Percentiles rank a stretch among this genome's conserved stretches.
Evolutionary conservation across 192 early-diverging fungal genomes (phyloP).

Genomic region (Dispira parvispora): DNA sequence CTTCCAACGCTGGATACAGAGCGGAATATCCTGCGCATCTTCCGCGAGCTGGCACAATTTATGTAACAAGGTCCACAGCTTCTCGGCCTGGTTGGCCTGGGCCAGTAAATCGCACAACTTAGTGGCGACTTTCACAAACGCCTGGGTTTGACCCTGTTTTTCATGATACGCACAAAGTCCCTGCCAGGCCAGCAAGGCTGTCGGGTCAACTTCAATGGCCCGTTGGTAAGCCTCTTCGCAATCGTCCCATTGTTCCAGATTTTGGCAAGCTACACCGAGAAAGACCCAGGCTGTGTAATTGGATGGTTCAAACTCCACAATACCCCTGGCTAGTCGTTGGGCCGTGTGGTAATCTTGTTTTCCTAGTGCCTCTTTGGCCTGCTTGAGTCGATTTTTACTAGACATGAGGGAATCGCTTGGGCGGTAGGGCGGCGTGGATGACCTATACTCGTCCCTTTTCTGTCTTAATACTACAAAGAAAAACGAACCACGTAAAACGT

Average conservation of each 20-base stretch:
- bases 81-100: too few species aligned
- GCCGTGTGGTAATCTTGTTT: not conserved
- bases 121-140: too few species aligned
- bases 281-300: conserved; percentile 22
- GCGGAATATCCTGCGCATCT: too few species aligned
- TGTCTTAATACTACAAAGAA: too few species aligned
- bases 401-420: not conserved
- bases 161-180: conserved; percentile 12
- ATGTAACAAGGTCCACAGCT: too few species aligned
- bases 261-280: conserved; percentile 48
- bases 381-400: not conserved
- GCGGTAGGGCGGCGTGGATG: too few species aligned
- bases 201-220: conserved; percentile 36
- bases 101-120: too few species aligned
- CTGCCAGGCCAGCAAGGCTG: conserved; percentile 48
- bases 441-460: too few species aligned
- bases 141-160: too few species aligned
- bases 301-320: not conserved
- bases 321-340: not conserved
- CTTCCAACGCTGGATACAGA: conserved; percentile 4
- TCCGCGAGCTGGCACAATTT: too few species aligned
- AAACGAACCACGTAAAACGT: too few species aligned
- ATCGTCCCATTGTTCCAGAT: conserved; percentile 35
- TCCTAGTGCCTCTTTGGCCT: conserved; percentile 3
- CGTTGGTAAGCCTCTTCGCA: conserved; percentile 35